Base-by-base conservation (phyloP, 495 filamentous ascomycete species). In the Evernia prunastri region DNA sequence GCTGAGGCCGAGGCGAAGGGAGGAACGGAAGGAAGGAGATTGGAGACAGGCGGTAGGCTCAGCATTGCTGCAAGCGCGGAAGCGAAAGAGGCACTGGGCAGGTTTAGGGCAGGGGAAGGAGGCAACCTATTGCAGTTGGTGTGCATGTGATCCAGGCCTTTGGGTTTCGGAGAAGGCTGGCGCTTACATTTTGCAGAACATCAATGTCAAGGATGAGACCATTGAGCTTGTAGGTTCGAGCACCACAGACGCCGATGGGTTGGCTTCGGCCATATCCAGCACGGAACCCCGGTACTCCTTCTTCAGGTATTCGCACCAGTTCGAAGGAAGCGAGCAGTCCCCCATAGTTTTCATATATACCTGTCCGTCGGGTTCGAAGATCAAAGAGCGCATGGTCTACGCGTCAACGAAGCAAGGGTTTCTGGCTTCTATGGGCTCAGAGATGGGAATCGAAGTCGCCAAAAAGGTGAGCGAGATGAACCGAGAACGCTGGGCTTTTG, bases 351-450 rank as follows among this genome's bases (percentile, higher is more conserved):
- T 97, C 79, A 87, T 97, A 70, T 97, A 96, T 75, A 96, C 92
- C 10, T 97, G 93, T 70, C 94, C 94, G 6, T 80, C 82, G 4
- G 84, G 76, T 6, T 84, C 86, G 0, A 89, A 88, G 68, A 89
- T 97, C 77, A 96, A 91, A 76, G 90, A 91, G 73, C 85, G 91
- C 59, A 98, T 98, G 94, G 77, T 97, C 67, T 96, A 97, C 73
- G 91, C 95, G 39, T 86, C 90, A 40, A 89, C 89, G 68, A 89
- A 90, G 71, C 82, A 82, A 37, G 84, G 83, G 42, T 89, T 90
- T 10, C 77, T 95, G 49, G 72, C 78, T 20, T 70, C 90, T 37
- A 90, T 89, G 18, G 81, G 83, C 65, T 80, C 79, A 45, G 85
- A 89, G 66, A 87, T 86, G 20, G 89, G 89, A 8, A 74, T 96